phyloP scores from a whole-genome alignment of 2,329 filamentous ascomycete species.

The Beauveria scarabaeidicola region DNA sequence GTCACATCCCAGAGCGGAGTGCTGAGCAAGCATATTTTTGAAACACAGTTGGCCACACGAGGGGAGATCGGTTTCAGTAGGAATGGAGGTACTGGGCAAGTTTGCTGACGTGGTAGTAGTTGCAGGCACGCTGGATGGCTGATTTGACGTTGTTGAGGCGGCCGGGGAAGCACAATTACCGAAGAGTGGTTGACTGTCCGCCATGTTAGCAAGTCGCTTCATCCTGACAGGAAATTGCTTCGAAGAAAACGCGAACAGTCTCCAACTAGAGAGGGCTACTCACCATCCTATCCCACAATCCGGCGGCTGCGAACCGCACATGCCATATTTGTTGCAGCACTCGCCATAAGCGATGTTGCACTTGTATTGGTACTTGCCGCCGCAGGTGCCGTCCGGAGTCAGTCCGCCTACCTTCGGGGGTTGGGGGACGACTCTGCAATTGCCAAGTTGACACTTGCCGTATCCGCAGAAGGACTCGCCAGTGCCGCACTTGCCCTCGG shows the following conservation, averaged over 20 bases:
- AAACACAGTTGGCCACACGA: neutral
- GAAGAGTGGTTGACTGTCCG: neutral
- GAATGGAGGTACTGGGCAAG: neutral
- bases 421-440: slow-evolving; percentile 11
- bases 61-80: neutral
- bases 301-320: neutral
- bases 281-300: neutral
- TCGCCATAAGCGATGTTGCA: neutral
- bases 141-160: neutral
- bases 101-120: neutral
- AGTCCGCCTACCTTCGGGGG: neutral
- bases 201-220: no score
- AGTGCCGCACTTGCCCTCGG: slow-evolving; percentile 18
- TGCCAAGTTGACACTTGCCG: slow-evolving; percentile 15
- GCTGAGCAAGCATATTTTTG: neutral
- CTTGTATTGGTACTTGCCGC: neutral
- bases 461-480: slow-evolving; percentile 17
- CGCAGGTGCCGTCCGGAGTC: neutral
- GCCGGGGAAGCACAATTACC: neutral
- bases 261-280: neutral
- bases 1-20: slow-evolving; percentile 10
- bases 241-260: neutral
- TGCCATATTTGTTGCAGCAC: neutral
- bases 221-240: no score
- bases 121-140: neutral